Conservation (phyloP, 257 asterid genomes). For the Henckelia pumila region DNA sequence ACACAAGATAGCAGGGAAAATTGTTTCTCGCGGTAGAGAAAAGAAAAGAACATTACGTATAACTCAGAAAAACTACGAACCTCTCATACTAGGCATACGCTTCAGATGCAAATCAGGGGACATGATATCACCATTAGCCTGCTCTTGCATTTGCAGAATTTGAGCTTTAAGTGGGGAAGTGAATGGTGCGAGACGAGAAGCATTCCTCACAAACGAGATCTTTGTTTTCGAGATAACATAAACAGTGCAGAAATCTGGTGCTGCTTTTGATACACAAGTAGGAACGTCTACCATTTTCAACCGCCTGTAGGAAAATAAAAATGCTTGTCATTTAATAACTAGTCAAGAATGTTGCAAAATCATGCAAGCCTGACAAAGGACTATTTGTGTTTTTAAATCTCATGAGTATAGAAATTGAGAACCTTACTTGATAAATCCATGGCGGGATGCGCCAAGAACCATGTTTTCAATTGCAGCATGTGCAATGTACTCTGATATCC, state of each 20-base stretch:
- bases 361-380: not conserved
- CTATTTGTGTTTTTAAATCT: no score
- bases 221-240: conserved; percentile 55
- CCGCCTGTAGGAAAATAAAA: conserved; percentile 47
- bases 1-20: no score
- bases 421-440: conserved; percentile 69
- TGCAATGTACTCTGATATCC: conserved; percentile 62
- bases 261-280: conserved; percentile 42
- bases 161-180: conserved; percentile 46
- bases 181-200: conserved; percentile 59
- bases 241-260: conserved; percentile 72
- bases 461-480: conserved; percentile 64
- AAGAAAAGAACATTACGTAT: no score
- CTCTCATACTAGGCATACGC: conserved; percentile 19
- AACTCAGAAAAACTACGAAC: conserved; percentile 25
- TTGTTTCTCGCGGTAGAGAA: no score
- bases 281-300: conserved; percentile 57
- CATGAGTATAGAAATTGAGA: conserved; percentile 18
- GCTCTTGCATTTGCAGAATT: conserved; percentile 39
- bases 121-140: no score
- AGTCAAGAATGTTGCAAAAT: not conserved
- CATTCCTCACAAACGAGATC: conserved; percentile 48
- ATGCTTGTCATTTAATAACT: not conserved
- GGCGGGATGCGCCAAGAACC: conserved; percentile 79
- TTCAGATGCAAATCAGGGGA: conserved; percentile 24